A percentile compares a stretch with the other conserved stretches of the same genome.
Evolutionary conservation across 306 rosid genomes (phyloP).

Genomic region (Lathyrus tuberosus): DNA sequence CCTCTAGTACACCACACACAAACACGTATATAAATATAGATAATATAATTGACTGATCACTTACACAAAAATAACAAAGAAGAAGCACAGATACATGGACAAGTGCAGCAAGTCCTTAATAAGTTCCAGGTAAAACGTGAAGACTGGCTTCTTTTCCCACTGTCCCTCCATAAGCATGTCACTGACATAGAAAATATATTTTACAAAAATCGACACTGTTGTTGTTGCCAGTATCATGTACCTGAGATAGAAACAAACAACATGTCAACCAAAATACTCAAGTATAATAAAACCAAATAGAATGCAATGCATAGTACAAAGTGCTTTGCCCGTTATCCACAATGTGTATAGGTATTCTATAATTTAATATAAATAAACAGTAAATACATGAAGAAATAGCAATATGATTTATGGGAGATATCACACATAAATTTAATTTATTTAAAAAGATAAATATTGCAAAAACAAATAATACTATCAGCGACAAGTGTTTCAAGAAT

Average conservation of each 20-base stretch:
- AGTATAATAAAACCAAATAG: conserved; percentile 9
- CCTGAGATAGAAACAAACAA: conserved; percentile 57
- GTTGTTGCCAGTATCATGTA: conserved; percentile 99
- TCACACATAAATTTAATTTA: too few relatives aligned
- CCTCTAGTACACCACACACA: conserved; percentile 14
- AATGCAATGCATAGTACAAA: not conserved
- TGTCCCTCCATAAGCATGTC: conserved; percentile 99
- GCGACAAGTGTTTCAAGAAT: too few relatives aligned
- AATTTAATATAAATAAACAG: conserved; percentile 15
- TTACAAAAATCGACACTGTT: conserved; percentile 80
- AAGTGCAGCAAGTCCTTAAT: conserved; percentile 94
- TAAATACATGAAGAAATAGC: not conserved
- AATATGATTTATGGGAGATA: too few relatives aligned
- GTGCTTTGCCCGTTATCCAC: not conserved
- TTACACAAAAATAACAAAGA: conserved; percentile 92
- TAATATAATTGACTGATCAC: conserved; percentile 39
- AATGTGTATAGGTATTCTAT: not conserved
- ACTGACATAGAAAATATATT: conserved; percentile 85
- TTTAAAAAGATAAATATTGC: too few relatives aligned
- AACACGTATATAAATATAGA: conserved; percentile 25
- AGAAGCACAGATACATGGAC: conserved; percentile 96
- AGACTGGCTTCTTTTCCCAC: conserved; percentile 96
- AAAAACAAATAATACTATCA: too few relatives aligned
- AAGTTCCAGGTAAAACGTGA: conserved; percentile 95
- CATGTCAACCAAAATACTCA: conserved; percentile 22